These are phyloP conservation scores for Macrocystidia cucumis DNA, from an alignment of 1,284 basidiomycete species.

Conservation along the genomic window DNA sequence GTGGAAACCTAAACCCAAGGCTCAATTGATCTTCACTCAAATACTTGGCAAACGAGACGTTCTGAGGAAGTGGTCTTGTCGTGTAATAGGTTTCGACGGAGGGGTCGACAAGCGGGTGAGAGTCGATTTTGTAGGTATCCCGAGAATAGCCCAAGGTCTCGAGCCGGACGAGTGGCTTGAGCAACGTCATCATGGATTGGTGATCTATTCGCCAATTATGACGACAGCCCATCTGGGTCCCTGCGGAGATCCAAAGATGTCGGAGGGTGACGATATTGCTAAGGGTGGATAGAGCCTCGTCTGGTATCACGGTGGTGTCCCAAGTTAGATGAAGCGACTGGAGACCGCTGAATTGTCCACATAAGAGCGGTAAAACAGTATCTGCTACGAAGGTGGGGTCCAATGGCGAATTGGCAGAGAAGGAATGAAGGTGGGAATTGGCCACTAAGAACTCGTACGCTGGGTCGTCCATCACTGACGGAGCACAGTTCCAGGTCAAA, in stretches of 20 bases:
- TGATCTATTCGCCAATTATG: slow-evolving; percentile 22
- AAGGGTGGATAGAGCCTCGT: slow-evolving; percentile 13
- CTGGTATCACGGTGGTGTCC: slow-evolving; percentile 11
- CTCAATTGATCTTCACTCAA: slow-evolving; percentile 13
- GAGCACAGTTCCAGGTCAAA: slow-evolving; percentile 14
- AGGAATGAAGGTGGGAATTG: slow-evolving; percentile 18
- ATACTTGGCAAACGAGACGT: slow-evolving; percentile 13
- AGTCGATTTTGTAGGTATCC: slow-evolving; percentile 18
- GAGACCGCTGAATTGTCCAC: slow-evolving; percentile 11
- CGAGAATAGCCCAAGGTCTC: slow-evolving; percentile 19
- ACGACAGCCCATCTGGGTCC: slow-evolving; percentile 15
- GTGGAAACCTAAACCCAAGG: slow-evolving; percentile 13
- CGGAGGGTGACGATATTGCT: slow-evolving; percentile 13
- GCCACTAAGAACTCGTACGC: slow-evolving; percentile 14
- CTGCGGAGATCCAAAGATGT: slow-evolving; percentile 21
- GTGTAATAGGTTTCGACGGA: slow-evolving; percentile 17
- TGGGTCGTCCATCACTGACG: slow-evolving; percentile 8
- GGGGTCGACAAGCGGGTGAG: slow-evolving; percentile 16
- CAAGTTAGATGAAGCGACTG: slow-evolving; percentile 19
- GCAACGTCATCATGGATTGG: slow-evolving; percentile 8
- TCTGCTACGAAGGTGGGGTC: slow-evolving; percentile 11
- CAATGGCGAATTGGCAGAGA: slow-evolving; percentile 14
- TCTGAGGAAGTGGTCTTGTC: slow-evolving; percentile 15
- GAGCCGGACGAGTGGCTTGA: slow-evolving; percentile 15
- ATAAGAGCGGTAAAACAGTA: slow-evolving; percentile 13